A percentile compares a stretch with the other conserved stretches of the same genome.
phyloP scores from a whole-genome alignment of 2,329 filamentous ascomycete species.

The Pyrenophora graminea region DNA sequence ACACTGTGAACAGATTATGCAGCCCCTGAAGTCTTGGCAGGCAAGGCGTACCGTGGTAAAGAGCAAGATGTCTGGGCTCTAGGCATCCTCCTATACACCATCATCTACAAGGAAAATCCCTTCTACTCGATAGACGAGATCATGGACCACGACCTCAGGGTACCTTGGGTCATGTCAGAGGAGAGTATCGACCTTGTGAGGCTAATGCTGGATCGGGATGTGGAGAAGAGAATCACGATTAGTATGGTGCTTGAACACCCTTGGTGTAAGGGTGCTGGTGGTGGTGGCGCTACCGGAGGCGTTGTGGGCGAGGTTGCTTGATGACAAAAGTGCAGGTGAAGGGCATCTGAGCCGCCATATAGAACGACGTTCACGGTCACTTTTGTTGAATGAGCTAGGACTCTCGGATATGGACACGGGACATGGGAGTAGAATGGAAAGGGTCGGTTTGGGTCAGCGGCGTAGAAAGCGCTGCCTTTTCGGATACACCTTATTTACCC shows the following conservation, averaged over 20 bases:
- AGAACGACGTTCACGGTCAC: constrained; percentile 7
- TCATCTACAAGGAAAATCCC: constrained; percentile 99
- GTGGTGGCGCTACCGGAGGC: background rate
- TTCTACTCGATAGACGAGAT: constrained; percentile 99
- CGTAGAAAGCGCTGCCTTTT: too few species aligned
- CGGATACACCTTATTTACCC: too few species aligned
- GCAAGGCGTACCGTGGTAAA: constrained; percentile 88
- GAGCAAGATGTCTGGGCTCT: constrained; percentile 99
- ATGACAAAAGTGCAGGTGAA: background rate
- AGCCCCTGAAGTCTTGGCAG: constrained; percentile 94
- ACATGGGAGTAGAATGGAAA: background rate
- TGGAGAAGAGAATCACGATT: constrained; percentile 81
- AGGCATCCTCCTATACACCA: constrained; percentile 95
- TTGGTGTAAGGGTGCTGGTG: constrained; percentile 64
- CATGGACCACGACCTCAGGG: constrained; percentile 91
- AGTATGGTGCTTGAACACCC: constrained; percentile 83
- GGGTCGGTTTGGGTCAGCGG: background rate
- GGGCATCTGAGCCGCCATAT: background rate
- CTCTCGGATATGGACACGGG: background rate
- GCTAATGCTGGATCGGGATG: constrained; percentile 89
- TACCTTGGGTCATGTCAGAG: constrained; percentile 87
- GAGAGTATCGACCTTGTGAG: constrained; percentile 91
- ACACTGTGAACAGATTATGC: constrained; percentile 74
- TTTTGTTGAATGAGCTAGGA: background rate
- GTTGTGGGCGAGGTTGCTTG: background rate